phyloP scores from a whole-genome alignment of 352 stramenopile genomes.

The Pythium dissimile region DNA sequence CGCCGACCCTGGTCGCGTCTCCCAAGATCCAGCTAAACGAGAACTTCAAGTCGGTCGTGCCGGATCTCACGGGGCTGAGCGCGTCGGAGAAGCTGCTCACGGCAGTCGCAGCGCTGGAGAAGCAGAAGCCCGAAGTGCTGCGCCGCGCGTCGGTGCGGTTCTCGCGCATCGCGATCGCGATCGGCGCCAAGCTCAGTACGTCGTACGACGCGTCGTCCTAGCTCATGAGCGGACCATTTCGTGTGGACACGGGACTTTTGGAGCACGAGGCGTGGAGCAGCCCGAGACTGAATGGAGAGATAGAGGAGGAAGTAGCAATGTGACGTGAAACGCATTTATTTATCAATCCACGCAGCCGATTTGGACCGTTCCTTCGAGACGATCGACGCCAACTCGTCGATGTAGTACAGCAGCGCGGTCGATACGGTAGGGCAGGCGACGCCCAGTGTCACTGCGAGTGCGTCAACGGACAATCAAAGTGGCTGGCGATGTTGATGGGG shows the following conservation, averaged over 20 bases:
- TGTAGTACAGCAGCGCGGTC: too few species aligned
- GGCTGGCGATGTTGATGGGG: not conserved
- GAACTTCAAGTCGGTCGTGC: constrained; percentile 66
- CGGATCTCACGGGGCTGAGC: constrained; percentile 65
- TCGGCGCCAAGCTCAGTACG: constrained; percentile 77
- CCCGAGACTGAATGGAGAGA: too few species aligned
- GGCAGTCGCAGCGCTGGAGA: constrained; percentile 76
- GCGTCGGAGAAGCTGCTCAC: constrained; percentile 79
- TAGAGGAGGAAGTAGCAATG: too few species aligned
- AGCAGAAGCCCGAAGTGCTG: constrained; percentile 78
- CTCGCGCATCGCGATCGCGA: constrained; percentile 61
- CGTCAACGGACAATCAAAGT: not conserved
- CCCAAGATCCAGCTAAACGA: constrained; percentile 36
- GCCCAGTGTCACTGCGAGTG: not conserved
- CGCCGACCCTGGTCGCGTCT: constrained; percentile 3
- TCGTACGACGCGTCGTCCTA: constrained; percentile 46
- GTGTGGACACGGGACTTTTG: too few species aligned
- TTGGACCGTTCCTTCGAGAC: too few species aligned
- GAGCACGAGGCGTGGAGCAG: too few species aligned
- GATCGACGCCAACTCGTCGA: too few species aligned
- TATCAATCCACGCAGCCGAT: too few species aligned
- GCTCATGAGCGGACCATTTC: too few species aligned
- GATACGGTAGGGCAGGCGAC: too few species aligned
- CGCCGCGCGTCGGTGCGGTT: constrained; percentile 60
- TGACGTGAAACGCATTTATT: too few species aligned